Conservation (phyloP, 1,284 basidiomycete species). For the Pseudozyma sp. region DNA sequence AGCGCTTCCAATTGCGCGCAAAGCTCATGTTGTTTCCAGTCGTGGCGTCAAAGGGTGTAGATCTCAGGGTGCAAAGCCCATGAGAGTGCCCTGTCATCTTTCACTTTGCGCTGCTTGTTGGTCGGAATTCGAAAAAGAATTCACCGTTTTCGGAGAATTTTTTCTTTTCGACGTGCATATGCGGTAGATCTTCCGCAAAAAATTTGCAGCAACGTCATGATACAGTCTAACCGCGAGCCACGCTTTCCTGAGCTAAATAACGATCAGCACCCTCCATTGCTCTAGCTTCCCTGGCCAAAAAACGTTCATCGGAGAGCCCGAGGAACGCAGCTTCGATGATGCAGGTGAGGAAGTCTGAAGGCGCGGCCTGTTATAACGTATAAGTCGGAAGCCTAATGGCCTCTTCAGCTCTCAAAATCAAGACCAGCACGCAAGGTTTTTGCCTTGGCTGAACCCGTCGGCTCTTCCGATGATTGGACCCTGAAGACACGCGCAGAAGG, state of each 20-base stretch:
- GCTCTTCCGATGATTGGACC: background rate
- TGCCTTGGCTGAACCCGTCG: background rate
- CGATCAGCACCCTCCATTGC: background rate
- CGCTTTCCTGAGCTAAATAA: background rate
- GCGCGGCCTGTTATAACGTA: no score
- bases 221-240: no score
- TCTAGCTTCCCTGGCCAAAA: no score
- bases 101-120: no score
- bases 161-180: slow-evolving; percentile 9
- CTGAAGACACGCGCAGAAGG: slow-evolving; percentile 1
- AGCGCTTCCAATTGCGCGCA: background rate
- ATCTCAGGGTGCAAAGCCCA: background rate
- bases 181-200: slow-evolving; percentile 18
- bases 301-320: no score
- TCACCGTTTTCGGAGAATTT: slow-evolving; percentile 26
- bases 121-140: slow-evolving; percentile 19
- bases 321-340: no score
- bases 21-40: background rate
- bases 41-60: slow-evolving; percentile 1
- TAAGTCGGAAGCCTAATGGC: no score
- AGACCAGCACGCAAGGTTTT: no score
- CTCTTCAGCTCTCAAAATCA: no score
- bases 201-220: slow-evolving; percentile 20
- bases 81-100: background rate
- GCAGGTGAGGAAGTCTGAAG: no score